Base-by-base conservation (phyloP, 1,284 basidiomycete genomes). In the Entoloma clypeatum region DNA sequence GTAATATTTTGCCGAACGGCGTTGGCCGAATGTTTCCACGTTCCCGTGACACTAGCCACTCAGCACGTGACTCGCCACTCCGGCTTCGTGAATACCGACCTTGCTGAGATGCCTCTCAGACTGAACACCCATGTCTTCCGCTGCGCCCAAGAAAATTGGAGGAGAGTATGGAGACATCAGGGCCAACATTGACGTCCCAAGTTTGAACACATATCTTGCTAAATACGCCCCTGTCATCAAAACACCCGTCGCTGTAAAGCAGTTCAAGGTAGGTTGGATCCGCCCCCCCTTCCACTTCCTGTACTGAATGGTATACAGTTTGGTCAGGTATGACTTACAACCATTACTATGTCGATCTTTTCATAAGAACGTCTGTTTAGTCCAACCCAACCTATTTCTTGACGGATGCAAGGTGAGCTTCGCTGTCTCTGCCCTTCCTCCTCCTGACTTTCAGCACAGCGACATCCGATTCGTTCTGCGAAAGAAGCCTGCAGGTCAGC, bases 331-430 rank as follows among this genome's bases (percentile, higher is more conserved):
- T 47, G 59, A 26, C 16, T 36, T 7, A 32, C 37, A 29, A 44
- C 22, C 33, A 5, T 28, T 39, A 10, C 23, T 14, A 43, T 14
- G 28, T 24, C 45, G 34, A 48, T 36, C 43, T 42, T 35, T 27
- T 43, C 32, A 33, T 47, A 41, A 37, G 13, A 31, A 26, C 30
- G 5, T 19, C 24, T 23, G 43, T 47, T 5, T 31, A 91, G 87
- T 94, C 91, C 9, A 98, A 98, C 58, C 94, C 94, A 0, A 98
- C 94, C 0, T 97, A 97, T 62, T 87, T 94, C 64, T 63, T 95
- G 33, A 90, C 79, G 11, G 89, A 89, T 65, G 71, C 75, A 4
- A 74, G 67, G 81, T 84, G 53, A 40, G 75, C 13, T 9, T 25
- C 16, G 10, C 39, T 10, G 7, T 7, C 26, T 16, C 7, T 26